phyloP scores from a whole-genome alignment of 345 rosid genomes.

The Heritiera fomes region DNA sequence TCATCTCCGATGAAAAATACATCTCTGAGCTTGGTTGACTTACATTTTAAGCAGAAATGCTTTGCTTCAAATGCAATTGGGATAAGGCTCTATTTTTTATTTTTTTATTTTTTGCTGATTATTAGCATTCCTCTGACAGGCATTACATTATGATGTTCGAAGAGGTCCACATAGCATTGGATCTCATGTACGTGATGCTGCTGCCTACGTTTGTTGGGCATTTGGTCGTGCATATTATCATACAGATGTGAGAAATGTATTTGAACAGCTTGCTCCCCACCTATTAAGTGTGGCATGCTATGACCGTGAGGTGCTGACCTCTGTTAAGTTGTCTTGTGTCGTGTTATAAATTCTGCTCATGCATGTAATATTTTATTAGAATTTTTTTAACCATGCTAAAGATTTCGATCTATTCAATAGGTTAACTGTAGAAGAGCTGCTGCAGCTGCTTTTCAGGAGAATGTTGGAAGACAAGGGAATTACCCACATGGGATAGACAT shows the following conservation, averaged over 20 bases:
- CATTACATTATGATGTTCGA: conserved; percentile 92
- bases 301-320: conserved; percentile 81
- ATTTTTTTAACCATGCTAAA: conserved; percentile 18
- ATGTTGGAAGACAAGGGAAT: conserved; percentile 97
- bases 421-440: conserved; percentile 99
- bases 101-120: conserved; percentile 15
- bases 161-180: conserved; percentile 99
- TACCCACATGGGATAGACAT: conserved; percentile 98
- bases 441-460: conserved; percentile 99
- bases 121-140: conserved; percentile 48
- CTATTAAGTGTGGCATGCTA: conserved; percentile 83
- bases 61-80: neutral
- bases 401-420: conserved; percentile 39
- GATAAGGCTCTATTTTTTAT: neutral
- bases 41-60: neutral
- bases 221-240: conserved; percentile 95
- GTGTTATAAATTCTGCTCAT: conserved; percentile 17
- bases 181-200: conserved; percentile 99
- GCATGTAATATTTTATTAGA: conserved; percentile 3
- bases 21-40: neutral
- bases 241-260: conserved; percentile 75
- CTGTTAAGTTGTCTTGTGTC: conserved; percentile 24
- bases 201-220: conserved; percentile 99
- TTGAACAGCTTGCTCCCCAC: conserved; percentile 90
- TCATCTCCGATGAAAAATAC: neutral